A percentile compares a stretch with the other conserved stretches of the same genome.
Evolutionary conservation across 2,329 filamentous ascomycete species (phyloP).

Genomic region (Ilyonectria mors-panacis): DNA sequence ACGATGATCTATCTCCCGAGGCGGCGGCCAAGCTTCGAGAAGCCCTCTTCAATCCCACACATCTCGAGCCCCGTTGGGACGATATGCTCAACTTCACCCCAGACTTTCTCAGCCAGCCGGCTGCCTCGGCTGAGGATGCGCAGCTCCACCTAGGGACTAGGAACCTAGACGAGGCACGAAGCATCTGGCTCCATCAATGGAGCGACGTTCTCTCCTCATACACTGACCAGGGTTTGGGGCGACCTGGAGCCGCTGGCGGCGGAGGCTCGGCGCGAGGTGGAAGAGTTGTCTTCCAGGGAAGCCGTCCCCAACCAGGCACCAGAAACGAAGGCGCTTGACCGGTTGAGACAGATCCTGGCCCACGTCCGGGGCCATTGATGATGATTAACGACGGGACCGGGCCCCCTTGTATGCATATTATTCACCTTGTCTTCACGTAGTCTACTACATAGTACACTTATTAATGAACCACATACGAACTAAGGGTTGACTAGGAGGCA

Average conservation of each 20-base stretch:
- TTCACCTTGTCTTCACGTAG: slow-evolving; percentile 14
- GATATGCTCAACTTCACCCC: slow-evolving; percentile 67
- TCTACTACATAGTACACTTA: too few species aligned
- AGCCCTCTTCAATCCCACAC: slow-evolving; percentile 54
- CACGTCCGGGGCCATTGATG: slow-evolving; percentile 53
- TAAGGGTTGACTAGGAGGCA: slow-evolving; percentile 18
- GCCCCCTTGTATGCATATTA: slow-evolving; percentile 17
- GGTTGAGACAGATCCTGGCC: slow-evolving; percentile 56
- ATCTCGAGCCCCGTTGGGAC: slow-evolving; percentile 55
- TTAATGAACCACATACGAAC: slow-evolving; percentile 16
- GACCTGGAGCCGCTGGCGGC: slow-evolving; percentile 70
- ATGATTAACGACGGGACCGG: slow-evolving; percentile 3
- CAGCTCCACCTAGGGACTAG: slow-evolving; percentile 56
- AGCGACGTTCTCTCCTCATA: slow-evolving; percentile 69
- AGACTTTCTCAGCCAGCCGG: slow-evolving; percentile 53
- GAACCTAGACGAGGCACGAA: slow-evolving; percentile 57
- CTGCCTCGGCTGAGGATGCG: slow-evolving; percentile 37
- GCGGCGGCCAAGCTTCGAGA: slow-evolving; percentile 53
- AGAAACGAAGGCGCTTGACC: slow-evolving; percentile 51
- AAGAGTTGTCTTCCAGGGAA: slow-evolving; percentile 52
- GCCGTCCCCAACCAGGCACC: slow-evolving; percentile 29
- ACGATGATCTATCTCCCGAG: slow-evolving; percentile 46
- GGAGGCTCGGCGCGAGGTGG: slow-evolving; percentile 70
- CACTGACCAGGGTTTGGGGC: slow-evolving; percentile 78
- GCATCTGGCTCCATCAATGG: slow-evolving; percentile 70